Conservation (phyloP, 192 early-diverging fungal genomes). For the Entophlyctis luteolus region DNA sequence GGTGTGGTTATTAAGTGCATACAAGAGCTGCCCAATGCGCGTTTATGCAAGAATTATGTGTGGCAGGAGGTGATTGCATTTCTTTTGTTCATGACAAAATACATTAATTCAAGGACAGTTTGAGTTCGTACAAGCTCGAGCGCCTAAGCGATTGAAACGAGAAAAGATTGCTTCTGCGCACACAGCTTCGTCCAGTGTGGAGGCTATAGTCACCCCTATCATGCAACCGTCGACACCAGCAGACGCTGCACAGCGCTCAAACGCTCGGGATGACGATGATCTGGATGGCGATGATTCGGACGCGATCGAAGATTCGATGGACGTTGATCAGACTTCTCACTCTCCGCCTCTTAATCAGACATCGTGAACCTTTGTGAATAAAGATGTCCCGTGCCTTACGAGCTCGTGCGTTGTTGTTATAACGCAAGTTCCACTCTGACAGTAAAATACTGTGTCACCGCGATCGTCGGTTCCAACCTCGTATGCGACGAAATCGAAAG, state of each 20-base stretch:
- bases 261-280: constrained; percentile 19
- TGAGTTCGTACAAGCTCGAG: constrained; percentile 35
- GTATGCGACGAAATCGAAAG: too few species aligned
- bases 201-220: neutral
- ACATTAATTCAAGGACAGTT: constrained; percentile 28
- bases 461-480: too few species aligned
- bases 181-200: neutral
- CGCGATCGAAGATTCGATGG: neutral
- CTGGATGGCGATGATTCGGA: constrained; percentile 5
- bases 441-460: too few species aligned
- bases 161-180: neutral
- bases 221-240: neutral
- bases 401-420: too few species aligned
- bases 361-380: too few species aligned
- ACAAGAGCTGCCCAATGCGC: constrained; percentile 77
- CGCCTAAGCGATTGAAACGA: constrained; percentile 24
- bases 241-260: neutral
- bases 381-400: too few species aligned
- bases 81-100: neutral
- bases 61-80: constrained; percentile 34
- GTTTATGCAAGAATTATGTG: constrained; percentile 66
- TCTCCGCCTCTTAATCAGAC: neutral
- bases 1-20: constrained; percentile 82
- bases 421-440: too few species aligned
- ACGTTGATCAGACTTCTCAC: neutral